A percentile compares a stretch with the other conserved stretches of the same genome.
Conservation (phyloP, 306 rosid species). For the Pueraria montana region DNA sequence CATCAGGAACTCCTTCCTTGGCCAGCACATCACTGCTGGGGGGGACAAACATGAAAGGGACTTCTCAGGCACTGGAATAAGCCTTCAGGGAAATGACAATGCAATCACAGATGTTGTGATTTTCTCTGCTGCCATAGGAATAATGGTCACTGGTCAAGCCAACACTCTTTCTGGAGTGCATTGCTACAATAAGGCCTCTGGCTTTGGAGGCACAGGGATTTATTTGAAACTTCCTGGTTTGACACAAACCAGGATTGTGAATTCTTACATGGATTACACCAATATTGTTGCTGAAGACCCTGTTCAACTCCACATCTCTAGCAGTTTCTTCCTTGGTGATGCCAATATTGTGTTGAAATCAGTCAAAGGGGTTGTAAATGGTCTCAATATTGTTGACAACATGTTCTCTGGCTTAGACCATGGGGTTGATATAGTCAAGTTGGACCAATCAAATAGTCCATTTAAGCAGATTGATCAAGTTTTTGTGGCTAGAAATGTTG, state of each 20-base stretch:
- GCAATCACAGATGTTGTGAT: slow-evolving; percentile 87
- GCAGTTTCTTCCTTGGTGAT: slow-evolving; percentile 87
- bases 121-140: slow-evolving; percentile 79
- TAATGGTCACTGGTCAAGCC: slow-evolving; percentile 78
- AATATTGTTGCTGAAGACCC: slow-evolving; percentile 93
- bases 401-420: slow-evolving; percentile 74
- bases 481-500: slow-evolving; percentile 80
- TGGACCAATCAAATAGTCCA: slow-evolving; percentile 68
- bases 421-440: slow-evolving; percentile 68
- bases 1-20: slow-evolving; percentile 78
- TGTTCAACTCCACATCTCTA: slow-evolving; percentile 74
- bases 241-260: slow-evolving; percentile 83
- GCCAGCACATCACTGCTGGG: slow-evolving; percentile 91
- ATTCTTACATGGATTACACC: slow-evolving; percentile 88
- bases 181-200: slow-evolving; percentile 89
- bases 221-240: slow-evolving; percentile 71
- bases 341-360: slow-evolving; percentile 78
- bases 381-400: slow-evolving; percentile 82
- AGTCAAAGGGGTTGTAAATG: slow-evolving; percentile 67
- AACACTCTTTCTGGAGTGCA: slow-evolving; percentile 76
- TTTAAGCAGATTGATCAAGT: slow-evolving; percentile 71
- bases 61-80: slow-evolving; percentile 86
- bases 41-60: slow-evolving; percentile 61
- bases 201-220: slow-evolving; percentile 88
- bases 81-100: slow-evolving; percentile 82